Percentiles rank a stretch among this genome's conserved stretches.
Conservation (phyloP, 345 rosid species). For the Eucalyptus curtisii region DNA sequence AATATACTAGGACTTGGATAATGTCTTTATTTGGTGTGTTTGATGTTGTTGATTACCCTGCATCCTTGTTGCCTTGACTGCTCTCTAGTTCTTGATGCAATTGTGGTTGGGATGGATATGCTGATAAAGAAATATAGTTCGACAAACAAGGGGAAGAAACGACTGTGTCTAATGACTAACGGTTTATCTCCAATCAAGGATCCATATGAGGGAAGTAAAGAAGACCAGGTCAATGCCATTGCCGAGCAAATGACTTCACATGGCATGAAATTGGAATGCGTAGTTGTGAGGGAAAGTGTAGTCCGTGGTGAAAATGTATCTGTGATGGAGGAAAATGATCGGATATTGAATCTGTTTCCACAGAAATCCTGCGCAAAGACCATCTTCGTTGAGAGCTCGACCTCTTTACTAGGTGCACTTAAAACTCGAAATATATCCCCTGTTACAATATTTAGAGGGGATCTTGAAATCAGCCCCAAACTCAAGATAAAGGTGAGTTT, state of each 20-base stretch:
- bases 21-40: background rate
- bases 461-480: constrained; percentile 57
- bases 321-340: constrained; percentile 60
- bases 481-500: constrained; percentile 76
- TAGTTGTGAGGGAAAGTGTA: constrained; percentile 41
- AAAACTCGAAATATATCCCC: constrained; percentile 66
- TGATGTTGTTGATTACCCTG: background rate
- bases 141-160: constrained; percentile 68
- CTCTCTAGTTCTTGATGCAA: constrained; percentile 70
- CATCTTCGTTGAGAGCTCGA: constrained; percentile 54
- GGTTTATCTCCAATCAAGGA: constrained; percentile 67
- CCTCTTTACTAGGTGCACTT: constrained; percentile 69
- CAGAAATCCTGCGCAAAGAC: constrained; percentile 37
- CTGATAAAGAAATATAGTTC: constrained; percentile 60
- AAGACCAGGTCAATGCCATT: constrained; percentile 65
- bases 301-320: constrained; percentile 16
- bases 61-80: constrained; percentile 35
- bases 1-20: background rate
- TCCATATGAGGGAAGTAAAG: constrained; percentile 68
- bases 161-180: constrained; percentile 67
- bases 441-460: constrained; percentile 78
- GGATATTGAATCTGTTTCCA: constrained; percentile 53
- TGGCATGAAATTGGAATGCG: constrained; percentile 65
- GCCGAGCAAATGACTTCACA: constrained; percentile 50
- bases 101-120: constrained; percentile 94